A percentile compares a stretch with the other conserved stretches of the same genome.
These are phyloP conservation scores for Cordyceps cateniannulata DNA, from an alignment of 2,329 filamentous ascomycete species.

Conservation along the genomic window DNA sequence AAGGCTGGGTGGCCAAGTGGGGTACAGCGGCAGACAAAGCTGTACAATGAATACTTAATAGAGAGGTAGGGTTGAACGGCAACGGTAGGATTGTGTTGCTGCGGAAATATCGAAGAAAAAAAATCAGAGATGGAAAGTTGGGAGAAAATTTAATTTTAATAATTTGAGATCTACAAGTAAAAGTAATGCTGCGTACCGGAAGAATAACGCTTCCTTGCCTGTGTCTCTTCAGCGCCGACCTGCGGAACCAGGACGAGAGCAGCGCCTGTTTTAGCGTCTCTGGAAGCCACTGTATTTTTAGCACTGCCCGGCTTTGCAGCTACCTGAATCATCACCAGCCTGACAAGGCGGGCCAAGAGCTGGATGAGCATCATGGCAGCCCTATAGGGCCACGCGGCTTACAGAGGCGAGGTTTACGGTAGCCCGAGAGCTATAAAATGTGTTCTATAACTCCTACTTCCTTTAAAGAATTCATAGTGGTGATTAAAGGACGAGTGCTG, in stretches of 20 bases:
- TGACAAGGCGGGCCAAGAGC: background rate
- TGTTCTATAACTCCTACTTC: too few relatives aligned
- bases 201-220: too few relatives aligned
- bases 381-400: conserved; percentile 5
- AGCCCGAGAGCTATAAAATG: background rate
- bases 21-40: background rate
- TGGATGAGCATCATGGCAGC: background rate
- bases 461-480: too few relatives aligned
- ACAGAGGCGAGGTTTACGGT: background rate
- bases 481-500: background rate
- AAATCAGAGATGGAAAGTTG: too few relatives aligned
- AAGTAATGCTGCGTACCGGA: too few relatives aligned
- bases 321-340: background rate
- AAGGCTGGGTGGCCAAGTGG: conserved; percentile 10
- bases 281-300: background rate
- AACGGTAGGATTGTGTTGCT: too few relatives aligned
- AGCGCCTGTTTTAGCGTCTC: background rate
- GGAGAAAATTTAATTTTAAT: too few relatives aligned
- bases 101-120: too few relatives aligned
- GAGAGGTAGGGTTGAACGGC: too few relatives aligned
- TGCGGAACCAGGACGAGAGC: background rate
- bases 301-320: background rate
- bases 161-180: too few relatives aligned
- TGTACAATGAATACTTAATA: too few relatives aligned
- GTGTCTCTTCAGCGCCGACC: too few relatives aligned